phyloP scores from a whole-genome alignment of 2,329 filamentous ascomycete species.

The Chaetomiaceae sp. region DNA sequence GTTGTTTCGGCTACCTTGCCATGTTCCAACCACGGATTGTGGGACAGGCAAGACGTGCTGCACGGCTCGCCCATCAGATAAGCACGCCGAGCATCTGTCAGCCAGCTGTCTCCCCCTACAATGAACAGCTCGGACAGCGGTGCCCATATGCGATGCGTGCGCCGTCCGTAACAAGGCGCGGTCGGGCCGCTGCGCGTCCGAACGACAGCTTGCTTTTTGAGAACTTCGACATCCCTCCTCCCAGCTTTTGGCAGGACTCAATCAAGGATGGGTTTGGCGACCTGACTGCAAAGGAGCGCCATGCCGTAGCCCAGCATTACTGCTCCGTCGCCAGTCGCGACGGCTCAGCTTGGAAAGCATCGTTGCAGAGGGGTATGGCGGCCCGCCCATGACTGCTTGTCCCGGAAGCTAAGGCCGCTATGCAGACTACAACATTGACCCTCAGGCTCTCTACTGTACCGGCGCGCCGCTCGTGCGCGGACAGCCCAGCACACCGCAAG shows the following conservation, averaged over 20 bases:
- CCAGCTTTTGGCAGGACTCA: constrained; percentile 24
- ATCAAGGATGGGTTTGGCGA: constrained; percentile 14
- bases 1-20: too few species aligned
- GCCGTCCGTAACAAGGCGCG: neutral
- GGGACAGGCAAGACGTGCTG: neutral
- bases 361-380: constrained; percentile 18
- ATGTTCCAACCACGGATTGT: neutral
- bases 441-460: constrained; percentile 30
- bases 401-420: neutral
- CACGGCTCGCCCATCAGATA: neutral
- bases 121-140: neutral
- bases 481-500: constrained; percentile 3
- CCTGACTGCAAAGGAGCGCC: constrained; percentile 22
- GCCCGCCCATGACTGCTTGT: neutral
- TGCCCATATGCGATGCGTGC: neutral
- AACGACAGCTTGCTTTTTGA: neutral
- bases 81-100: neutral
- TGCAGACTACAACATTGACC: constrained; percentile 23
- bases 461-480: constrained; percentile 24
- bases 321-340: constrained; percentile 17
- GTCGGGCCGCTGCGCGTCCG: neutral
- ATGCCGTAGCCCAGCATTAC: constrained; percentile 23
- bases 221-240: constrained; percentile 24
- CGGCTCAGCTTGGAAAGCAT: constrained; percentile 24
- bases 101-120: neutral